Evolutionary conservation across 805 yeast genomes (phyloP).

Genomic region (Candida nitratophila): DNA sequence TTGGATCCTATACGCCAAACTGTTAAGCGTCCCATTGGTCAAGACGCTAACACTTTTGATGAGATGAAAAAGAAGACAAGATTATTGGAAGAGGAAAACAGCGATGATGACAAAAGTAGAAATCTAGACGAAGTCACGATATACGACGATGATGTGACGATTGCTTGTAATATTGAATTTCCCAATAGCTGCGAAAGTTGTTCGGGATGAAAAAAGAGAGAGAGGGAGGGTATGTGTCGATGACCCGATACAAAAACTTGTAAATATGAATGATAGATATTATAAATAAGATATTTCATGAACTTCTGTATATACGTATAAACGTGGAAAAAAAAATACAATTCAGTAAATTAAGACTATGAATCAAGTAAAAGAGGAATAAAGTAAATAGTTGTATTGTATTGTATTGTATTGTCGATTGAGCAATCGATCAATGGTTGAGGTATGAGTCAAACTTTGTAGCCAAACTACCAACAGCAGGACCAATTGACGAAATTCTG

Average conservation of each 20-base stretch:
- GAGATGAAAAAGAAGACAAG: too few relatives aligned
- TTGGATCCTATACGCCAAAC: constrained; percentile 37
- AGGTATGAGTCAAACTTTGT: constrained; percentile 13
- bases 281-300: too few relatives aligned
- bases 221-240: too few relatives aligned
- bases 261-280: background rate
- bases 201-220: constrained; percentile 22
- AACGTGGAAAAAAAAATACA: too few relatives aligned
- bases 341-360: too few relatives aligned
- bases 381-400: background rate
- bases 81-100: background rate
- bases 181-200: constrained; percentile 34
- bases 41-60: too few relatives aligned
- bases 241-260: background rate
- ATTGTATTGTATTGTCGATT: too few relatives aligned
- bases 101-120: background rate
- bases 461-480: constrained; percentile 17
- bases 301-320: too few relatives aligned
- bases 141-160: background rate
- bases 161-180: constrained; percentile 14
- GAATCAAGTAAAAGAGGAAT: too few relatives aligned
- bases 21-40: too few relatives aligned
- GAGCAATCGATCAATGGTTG: background rate
- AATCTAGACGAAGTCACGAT: background rate
- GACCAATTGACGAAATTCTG: constrained; percentile 13